Evolutionary conservation across 2,329 filamentous ascomycete species (phyloP), one percentile per base, ranked within the genome.

Genomic region (Alternaria arborescens): DNA sequence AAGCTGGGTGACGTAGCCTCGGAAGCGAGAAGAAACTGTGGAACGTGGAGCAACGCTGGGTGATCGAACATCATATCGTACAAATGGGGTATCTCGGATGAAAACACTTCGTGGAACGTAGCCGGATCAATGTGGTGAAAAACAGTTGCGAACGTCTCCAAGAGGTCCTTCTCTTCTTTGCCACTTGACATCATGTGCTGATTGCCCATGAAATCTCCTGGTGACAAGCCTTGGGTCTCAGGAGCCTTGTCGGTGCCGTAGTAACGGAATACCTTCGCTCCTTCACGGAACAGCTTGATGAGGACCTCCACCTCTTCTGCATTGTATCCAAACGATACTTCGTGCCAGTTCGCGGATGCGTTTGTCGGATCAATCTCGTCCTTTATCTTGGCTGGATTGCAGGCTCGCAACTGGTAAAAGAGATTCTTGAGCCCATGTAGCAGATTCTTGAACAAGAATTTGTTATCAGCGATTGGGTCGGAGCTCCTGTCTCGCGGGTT

Each of bases 61-160:
- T 99, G 95, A 76, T 98, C 93, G 76, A 98, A 97, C 81, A 97
- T 97, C 86, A 98, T 94, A 65, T 97, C 91, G 77, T 99, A 98
- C 38, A 99, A 87, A 78, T 93, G 92, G 38, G 94, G 94, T 62
- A 99, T 98, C 81, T 98, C 95, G 62, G 94, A 92, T 76, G 97
- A 92, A 78, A 99, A 99, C 41, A 99, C 93, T 81, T 99, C 95
- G 72, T 99, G 94, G 76, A 99, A 99, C 0, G 94, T 97, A 11
- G 96, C 95, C 2, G 95, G 95, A 74, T 99, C 95, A 66, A 99
- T 95, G 79, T 94, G 96, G 77, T 99, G 95, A 76, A 99, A 99
- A 28, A 99, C 94, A 0, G 95, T 98, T 2, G 94, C 95, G 77
- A 99, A 99, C 3, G 93, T 97, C 82, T 99, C 96, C 7, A 99